Conservation (phyloP, 441 rosid species). For the California macrophylla region DNA sequence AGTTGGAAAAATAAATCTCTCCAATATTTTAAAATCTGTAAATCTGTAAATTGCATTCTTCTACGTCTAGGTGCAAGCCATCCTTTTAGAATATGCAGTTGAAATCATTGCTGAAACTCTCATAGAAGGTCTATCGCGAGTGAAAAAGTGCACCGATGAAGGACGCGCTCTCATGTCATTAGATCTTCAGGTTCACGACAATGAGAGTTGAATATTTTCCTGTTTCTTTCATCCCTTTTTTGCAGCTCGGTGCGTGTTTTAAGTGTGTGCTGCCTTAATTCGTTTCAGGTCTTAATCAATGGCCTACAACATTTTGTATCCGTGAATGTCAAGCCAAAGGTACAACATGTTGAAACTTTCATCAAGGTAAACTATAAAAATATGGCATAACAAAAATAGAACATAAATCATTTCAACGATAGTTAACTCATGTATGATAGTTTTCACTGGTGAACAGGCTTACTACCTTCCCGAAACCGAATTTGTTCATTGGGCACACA, state of each 20-base stretch:
- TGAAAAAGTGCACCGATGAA: conserved; percentile 85
- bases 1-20: neutral
- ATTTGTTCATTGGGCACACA: conserved; percentile 88
- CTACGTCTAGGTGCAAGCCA: conserved; percentile 57
- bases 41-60: conserved; percentile 7
- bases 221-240: neutral
- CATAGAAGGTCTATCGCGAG: conserved; percentile 86
- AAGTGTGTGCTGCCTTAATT: conserved; percentile 6
- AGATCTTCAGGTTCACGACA: conserved; percentile 67
- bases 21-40: neutral
- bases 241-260: conserved; percentile 1
- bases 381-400: neutral
- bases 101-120: conserved; percentile 88
- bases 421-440: neutral
- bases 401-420: neutral
- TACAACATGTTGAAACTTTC: conserved; percentile 70
- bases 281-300: conserved; percentile 67
- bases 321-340: conserved; percentile 60
- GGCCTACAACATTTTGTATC: conserved; percentile 78
- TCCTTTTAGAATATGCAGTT: conserved; percentile 66
- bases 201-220: neutral
- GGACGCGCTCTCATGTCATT: conserved; percentile 94
- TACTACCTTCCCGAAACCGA: conserved; percentile 94
- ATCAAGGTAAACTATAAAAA: conserved; percentile 48
- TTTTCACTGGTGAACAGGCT: conserved; percentile 42